Evolutionary conservation across 2,329 filamentous ascomycete species (phyloP), one percentile per base, ranked within the genome.

Genomic region (Verticillium longisporum): DNA sequence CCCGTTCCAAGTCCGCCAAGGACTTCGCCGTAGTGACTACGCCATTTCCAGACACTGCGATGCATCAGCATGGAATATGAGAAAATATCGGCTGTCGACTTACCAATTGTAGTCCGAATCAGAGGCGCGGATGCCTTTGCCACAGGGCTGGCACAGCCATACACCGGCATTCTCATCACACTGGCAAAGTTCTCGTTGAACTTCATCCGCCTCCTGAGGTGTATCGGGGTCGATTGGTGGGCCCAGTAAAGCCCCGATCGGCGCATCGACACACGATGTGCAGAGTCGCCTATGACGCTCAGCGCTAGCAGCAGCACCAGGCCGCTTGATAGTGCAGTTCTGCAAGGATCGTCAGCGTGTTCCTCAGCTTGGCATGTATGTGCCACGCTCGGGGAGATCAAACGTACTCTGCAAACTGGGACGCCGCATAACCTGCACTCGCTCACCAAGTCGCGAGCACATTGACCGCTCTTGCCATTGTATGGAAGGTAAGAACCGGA

Each of bases 281-380:
- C 94, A 97, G 3, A 97, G 83, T 26, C 94, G 85, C 57, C 94
- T 89, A 71, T 96, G 89, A 45, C 94, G 87, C 63, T 88, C 85
- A 53, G 85, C 87, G 41, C 96, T 80, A 26, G 86, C 81, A 36
- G 82, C 78, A 1, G 82, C 80, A 2, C 88, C 85, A 0, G 91
- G 92, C 0, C 90, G 87, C 74, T 97, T 97, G 69, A 91, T 89
- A 6, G 88, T 88, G 74, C 94, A 98, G 68, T 98, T 98, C 92
- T 96, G 72, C 59, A 34, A 13, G 4, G 41, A 6, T 57, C 14
- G 62, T 65, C 61, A 65, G 63, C 61, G 15, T 50, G 21, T 55
- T 21, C 38, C 55, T 21, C 5, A 5, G 18, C 56, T 31, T 34
- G 18, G 14, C 6, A 31, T 15, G 56, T 7, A 13, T 36, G 34